Base-by-base conservation (phyloP, 169 alveolate species). In the Eimeria nieschulzi region DNA sequence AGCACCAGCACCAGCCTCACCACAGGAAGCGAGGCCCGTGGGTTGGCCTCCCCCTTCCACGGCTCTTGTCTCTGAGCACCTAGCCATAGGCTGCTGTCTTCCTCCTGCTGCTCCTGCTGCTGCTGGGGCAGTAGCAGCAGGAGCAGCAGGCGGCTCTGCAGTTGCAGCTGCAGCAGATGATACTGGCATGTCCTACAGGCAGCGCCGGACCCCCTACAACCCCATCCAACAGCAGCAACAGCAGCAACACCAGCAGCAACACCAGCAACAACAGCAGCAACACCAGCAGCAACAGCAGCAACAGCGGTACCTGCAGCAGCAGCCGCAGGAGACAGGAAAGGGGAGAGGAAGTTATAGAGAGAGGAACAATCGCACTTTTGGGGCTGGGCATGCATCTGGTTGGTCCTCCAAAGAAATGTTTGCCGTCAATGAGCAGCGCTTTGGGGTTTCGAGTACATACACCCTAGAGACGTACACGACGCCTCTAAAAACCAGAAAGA, bases 331-430 rank as follows among this genome's bases (percentile, higher is more conserved):
- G 71, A 68, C 71, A 25, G 85, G 26, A 8, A 33, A 33, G 9
- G 83, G 63, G 10, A 5, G 64, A 19, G 23, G 51, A 46, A 90
- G 90, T 33, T 54, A 78, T 25, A 23, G 83, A 12, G n/a, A 12
- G 68, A 59, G n/a, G 5, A 94, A 95, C 64, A 88, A 93, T 56
- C 87, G 95, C 73, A 95, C 97, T 7, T 95, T 95, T 92, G 97
- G 97, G 10, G 87, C 91, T 46, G 94, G 90, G 53, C 95, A 93
- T 66, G 94, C 95, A 39, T 86, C 92, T 54, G 97, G 97, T 5
- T 97, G 98, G 98, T 94, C 95, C 70, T 97, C 95, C 1, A 98
- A 96, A 75, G 98, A 96, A 56, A 97, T 97, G 98, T 97, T 97
- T 93, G 94, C 96, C 79, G 92, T 97, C 82, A 97, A 97, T 93